Evolutionary conservation across 2,329 filamentous ascomycete species (phyloP), one percentile per base, ranked within the genome.

Genomic region (Aspergillus awamori): DNA sequence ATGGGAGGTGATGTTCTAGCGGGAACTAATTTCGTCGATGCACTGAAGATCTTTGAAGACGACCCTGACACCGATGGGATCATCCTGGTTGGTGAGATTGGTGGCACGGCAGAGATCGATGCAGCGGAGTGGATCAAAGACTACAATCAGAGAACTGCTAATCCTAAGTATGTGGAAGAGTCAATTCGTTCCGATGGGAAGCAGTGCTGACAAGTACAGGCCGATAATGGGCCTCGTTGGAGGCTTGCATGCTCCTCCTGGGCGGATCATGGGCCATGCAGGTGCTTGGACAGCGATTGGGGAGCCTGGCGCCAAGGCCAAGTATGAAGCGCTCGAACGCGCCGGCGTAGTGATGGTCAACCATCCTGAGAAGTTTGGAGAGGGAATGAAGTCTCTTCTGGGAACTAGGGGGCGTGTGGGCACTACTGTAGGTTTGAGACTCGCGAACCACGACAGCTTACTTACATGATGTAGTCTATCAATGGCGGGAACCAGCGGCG

Each of bases 1-100:
- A 89, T 93, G 80, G 91, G 91, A 2, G 91, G 91, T 2, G 91
- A 93, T 70, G 83, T 90, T 38, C 78, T 92, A 59, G 86, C 88
- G 1, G 91, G 91, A 0, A 94, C 90, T 2, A 88, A 88, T 59
- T 87, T 93, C 65, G 84, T 88, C 1, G 91, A 93, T 70, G 89
- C 86, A 0, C 76, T 92, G 59, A 83, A 83, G 61, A 82, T 91
- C 3, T 87, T 92, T 58, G 84, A 87, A 67, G 75, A 86, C 39
- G 89, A 92, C 67, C 78, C 84, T 15, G 84, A 89, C 59, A 92
- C 90, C 0, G 83, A 90, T 66, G 89, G 85, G 6, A 90, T 92
- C 52, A 86, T 91, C 13, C 73, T 92, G 11, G 84, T 92, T 41
- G 90, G 90, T 17, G 90, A 93, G 74, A 82, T 92, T 57, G 90